phyloP scores from a whole-genome alignment of 2,329 filamentous ascomycete species.

The Didymella pinodella region DNA sequence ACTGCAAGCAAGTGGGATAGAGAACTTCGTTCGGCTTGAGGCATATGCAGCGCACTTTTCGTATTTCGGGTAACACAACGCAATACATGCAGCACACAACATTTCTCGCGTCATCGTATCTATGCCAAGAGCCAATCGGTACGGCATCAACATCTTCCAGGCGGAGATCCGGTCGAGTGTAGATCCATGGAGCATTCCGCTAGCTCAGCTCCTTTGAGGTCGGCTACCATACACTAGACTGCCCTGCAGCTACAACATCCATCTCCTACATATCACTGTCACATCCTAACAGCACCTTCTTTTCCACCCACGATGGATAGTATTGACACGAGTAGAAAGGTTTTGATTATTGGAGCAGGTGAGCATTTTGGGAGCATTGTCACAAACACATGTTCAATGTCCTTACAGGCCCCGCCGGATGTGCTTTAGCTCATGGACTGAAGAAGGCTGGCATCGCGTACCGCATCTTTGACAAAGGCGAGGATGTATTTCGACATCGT shows the following conservation, averaged over 20 bases:
- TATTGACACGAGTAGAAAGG: slow-evolving; percentile 27
- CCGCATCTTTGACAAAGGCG: slow-evolving; percentile 41
- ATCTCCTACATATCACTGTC: not conserved
- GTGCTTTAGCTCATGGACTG: slow-evolving; percentile 53
- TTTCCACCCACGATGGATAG: not conserved
- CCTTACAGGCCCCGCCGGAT: slow-evolving; percentile 51
- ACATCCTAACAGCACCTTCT: too few species aligned
- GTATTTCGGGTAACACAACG: slow-evolving; percentile 4
- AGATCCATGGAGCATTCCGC: slow-evolving; percentile 20
- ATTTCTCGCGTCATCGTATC: not conserved
- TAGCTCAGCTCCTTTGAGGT: slow-evolving; percentile 20
- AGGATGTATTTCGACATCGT: slow-evolving; percentile 37
- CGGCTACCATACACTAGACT: slow-evolving; percentile 9
- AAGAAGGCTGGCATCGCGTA: slow-evolving; percentile 47
- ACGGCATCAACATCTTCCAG: not conserved
- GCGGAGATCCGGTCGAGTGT: slow-evolving; percentile 33
- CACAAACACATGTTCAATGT: slow-evolving; percentile 2
- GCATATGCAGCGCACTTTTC: not conserved
- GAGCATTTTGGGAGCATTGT: not conserved
- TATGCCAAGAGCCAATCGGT: slow-evolving; percentile 9
- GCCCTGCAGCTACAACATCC: slow-evolving; percentile 5
- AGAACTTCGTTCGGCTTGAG: not conserved
- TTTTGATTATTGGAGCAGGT: slow-evolving; percentile 41
- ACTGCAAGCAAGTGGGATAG: not conserved
- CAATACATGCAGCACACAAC: not conserved